Base-by-base conservation (phyloP, 192 early-diverging fungal species). In the Mortierella antarctica region DNA sequence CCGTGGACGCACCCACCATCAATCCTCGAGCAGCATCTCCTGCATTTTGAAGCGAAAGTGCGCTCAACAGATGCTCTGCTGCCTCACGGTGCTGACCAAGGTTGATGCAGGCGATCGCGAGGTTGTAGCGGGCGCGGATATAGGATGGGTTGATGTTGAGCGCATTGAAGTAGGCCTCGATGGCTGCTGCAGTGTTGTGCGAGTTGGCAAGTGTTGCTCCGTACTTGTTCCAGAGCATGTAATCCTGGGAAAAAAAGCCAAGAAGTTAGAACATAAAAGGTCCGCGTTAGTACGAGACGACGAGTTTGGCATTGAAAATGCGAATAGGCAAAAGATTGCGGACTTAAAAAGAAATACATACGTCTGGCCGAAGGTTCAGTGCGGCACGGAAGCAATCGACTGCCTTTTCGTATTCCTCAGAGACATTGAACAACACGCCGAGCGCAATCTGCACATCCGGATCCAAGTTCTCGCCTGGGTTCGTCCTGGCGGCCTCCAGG, bases 311-410 rank as follows among this genome's bases (percentile, higher is more conserved):
- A n/a, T n/a, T n/a, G n/a, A 46, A 3, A 6, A 14, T 2, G 23
- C 40, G 12, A 6, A 13, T 2, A 17, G 10, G 39, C 17, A 59
- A 44, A 11, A 0, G 40, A 17, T 41, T 17, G 55, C 12, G 52
- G 50, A 39, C 39, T 10, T 53, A 56, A 63, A 51, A 64, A 1
- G 57, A 31, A 57, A 47, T 15, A 57, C 82, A 74, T 86, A 89
- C 87, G 53, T 93, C 86, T 13, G 98, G 98, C 18, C 93, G 87
- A 23, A 88, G 88, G 17, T 91, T 89, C 48, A 99, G 82, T 47
- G 97, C 97, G 1, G 96, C 91, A 65, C 93, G 89, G 86, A 99
- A 99, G 80, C 98, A 99, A 74, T 99, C 98, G 9, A 97, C 87
- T 1, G 98, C 97, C 88, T 99, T 99, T 60, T 92, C 87, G 63